Evolutionary conservation across 139 green algal genomes (phyloP).

Genomic region (Chlorella sorokiniana): DNA sequence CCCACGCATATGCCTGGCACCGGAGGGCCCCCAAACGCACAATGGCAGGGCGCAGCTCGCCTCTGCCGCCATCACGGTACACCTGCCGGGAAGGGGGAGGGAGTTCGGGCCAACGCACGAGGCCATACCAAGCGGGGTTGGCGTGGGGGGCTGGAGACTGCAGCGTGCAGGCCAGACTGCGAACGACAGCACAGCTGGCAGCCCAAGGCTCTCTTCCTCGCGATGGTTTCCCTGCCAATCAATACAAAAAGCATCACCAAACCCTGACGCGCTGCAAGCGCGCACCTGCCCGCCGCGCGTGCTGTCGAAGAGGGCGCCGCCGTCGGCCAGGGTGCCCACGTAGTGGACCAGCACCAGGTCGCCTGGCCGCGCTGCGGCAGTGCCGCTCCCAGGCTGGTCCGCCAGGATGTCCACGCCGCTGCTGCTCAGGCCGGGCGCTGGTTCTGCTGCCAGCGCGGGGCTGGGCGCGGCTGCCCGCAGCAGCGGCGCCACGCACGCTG

Average conservation of each 20-base stretch:
- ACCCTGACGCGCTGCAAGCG: not conserved
- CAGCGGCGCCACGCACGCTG: not conserved
- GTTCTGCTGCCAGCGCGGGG: not conserved
- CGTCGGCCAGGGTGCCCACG: conserved; percentile 31
- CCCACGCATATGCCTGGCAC: conserved; percentile 51
- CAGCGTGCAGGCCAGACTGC: too few relatives aligned
- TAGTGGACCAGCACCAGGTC: conserved; percentile 55
- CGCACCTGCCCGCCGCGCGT: conserved; percentile 48
- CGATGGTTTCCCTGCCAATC: too few relatives aligned
- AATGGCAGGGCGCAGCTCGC: conserved; percentile 42
- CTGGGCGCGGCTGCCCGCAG: not conserved
- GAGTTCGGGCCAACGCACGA: too few relatives aligned
- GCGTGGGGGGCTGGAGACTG: too few relatives aligned
- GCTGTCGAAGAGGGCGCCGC: conserved; percentile 52
- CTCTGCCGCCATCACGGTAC: conserved; percentile 53
- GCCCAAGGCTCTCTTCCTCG: not conserved
- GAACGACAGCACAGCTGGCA: not conserved
- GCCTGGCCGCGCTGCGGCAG: conserved; percentile 1
- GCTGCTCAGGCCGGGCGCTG: not conserved
- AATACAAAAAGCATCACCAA: not conserved
- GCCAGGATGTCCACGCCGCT: conserved; percentile 24
- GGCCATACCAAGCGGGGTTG: too few relatives aligned
- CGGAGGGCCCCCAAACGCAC: conserved; percentile 46
- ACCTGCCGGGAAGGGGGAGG: too few relatives aligned
- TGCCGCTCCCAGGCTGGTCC: conserved; percentile 34